Evolutionary conservation across 1,284 basidiomycete species (phyloP).

Genomic region (Microbotryomycetes sp.): DNA sequence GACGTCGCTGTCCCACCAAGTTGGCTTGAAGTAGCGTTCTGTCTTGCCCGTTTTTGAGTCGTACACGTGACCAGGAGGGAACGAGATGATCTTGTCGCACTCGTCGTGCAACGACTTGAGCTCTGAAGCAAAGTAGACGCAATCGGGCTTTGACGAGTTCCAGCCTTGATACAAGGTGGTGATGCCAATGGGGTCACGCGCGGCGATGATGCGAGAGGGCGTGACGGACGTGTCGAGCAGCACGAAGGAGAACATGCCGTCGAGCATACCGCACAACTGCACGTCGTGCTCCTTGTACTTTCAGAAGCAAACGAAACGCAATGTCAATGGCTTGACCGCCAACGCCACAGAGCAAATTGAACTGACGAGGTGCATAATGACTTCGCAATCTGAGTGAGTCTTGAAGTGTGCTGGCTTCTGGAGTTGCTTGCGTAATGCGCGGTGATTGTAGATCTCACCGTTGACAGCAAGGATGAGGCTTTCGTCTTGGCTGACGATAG

Average conservation of each 20-base stretch:
- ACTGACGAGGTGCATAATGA: constrained; percentile 83
- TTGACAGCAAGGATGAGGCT: constrained; percentile 87
- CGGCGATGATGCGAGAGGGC: constrained; percentile 86
- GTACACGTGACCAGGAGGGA: constrained; percentile 95
- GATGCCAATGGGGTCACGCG: constrained; percentile 95
- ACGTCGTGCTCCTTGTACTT: constrained; percentile 78
- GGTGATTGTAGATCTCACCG: constrained; percentile 99
- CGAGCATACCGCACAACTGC: constrained; percentile 65
- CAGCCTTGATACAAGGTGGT: constrained; percentile 97
- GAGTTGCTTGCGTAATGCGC: constrained; percentile 67
- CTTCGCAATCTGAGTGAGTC: constrained; percentile 97
- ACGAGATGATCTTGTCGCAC: constrained; percentile 89
- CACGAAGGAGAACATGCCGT: constrained; percentile 99
- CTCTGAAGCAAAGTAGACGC: constrained; percentile 90
- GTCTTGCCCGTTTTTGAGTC: constrained; percentile 72
- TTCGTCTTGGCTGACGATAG: constrained; percentile 79
- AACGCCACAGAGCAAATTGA: neutral
- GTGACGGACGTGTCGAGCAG: constrained; percentile 86
- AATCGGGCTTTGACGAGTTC: constrained; percentile 75
- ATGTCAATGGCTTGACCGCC: neutral
- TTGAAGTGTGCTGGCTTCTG: constrained; percentile 71
- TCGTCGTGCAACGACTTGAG: constrained; percentile 88
- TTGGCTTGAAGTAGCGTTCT: constrained; percentile 73
- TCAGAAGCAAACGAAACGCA: constrained; percentile 2
- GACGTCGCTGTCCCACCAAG: constrained; percentile 75